A percentile compares a stretch with the other conserved stretches of the same genome.
phyloP scores from a whole-genome alignment of 306 rosid genomes.

The Prunus kanzakura region DNA sequence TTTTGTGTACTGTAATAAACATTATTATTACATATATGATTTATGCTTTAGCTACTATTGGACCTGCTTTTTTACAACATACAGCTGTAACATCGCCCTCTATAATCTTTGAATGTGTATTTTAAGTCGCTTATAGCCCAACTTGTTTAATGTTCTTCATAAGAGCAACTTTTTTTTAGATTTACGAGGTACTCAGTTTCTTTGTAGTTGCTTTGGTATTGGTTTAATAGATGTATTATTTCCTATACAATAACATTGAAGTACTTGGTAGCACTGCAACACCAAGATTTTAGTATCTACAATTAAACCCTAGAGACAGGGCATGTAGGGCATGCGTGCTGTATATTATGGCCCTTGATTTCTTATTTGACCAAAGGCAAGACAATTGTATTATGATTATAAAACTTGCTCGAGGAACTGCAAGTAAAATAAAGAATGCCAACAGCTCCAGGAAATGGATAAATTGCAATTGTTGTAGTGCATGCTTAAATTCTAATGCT shows the following conservation, averaged over 20 bases:
- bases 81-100: background rate
- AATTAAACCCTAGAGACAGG: no score
- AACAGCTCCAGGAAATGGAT: no score
- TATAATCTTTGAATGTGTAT: background rate
- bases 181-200: background rate
- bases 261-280: no score
- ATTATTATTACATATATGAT: conserved; percentile 2
- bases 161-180: background rate
- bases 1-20: background rate
- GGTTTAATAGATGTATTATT: background rate
- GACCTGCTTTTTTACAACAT: background rate
- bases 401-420: no score
- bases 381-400: no score
- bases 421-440: no score
- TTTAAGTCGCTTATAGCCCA: background rate
- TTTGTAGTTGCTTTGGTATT: background rate
- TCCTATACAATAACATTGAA: background rate
- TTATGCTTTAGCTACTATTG: conserved; percentile 2
- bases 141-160: background rate
- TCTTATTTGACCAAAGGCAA: no score
- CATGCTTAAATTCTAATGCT: no score
- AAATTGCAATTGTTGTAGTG: no score
- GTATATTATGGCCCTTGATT: no score
- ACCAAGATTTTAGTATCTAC: background rate
- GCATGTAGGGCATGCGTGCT: no score